Base-by-base conservation (phyloP, 352 stramenopile genomes). In the Blastocystis hominis region DNA sequence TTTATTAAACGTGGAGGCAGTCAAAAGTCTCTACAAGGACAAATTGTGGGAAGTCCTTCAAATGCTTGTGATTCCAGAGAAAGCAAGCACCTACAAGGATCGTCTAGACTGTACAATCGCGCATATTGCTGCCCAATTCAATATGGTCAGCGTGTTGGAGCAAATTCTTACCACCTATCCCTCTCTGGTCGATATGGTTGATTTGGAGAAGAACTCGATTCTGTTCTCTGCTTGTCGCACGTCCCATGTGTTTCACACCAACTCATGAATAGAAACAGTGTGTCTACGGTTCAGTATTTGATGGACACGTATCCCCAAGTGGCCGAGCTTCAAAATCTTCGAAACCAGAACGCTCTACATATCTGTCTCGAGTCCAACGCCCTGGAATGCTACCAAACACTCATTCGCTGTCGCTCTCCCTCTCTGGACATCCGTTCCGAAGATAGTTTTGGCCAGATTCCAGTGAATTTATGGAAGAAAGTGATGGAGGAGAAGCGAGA, bases 401-500 rank as follows among this genome's bases (percentile, higher is more conserved):
- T 84, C 0, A 84, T 84, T 53, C 72, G 54, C 13, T 84, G 56
- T 46, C 72, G 55, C 34, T 66, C 53, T 30, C 53, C 72, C 9
- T 46, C 66, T 17, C 56, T 84, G 30, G 72, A 69, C 17, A 50
- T 87, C 4, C 46, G 63, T n/a, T 36, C 68, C 20, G 6, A 38
- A 15, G 77, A 87, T 34, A 40, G 47, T n/a, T 87, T 66, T n/a
- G 77, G 77, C 4, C 30, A 47, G 17, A 47, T 53, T 53, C 77
- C 77, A 2, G 59, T 87, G 30, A 38, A 61, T 10, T 30, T 68
- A 20, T 87, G 77, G 77, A 87, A 87, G 55, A 24, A n/a, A n/a
- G 63, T 87, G 10, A 87, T 87, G 62, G 77, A 87, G n/a, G 46
- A 87, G 55, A 87, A 87, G 61, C 62, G 77, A 4, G 24, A 56